Percentiles rank a stretch among this genome's conserved stretches.
Conservation (phyloP, 129 eudicot genomes). For the Arctium minus region DNA sequence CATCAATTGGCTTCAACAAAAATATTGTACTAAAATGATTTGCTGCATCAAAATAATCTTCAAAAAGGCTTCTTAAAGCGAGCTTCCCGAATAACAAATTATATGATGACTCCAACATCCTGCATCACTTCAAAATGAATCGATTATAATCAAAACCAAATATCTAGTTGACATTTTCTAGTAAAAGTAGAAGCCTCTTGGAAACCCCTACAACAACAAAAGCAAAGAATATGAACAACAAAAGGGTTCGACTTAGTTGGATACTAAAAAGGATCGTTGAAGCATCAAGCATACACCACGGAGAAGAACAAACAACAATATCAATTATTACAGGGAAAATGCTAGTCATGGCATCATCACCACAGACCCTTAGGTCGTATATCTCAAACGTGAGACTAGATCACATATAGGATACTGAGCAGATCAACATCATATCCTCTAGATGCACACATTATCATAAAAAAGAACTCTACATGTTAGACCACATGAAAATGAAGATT, state of each 20-base stretch:
- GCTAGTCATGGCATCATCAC: not conserved
- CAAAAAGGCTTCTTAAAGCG: conserved; percentile 72
- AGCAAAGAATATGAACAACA: not conserved
- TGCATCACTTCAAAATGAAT: conserved; percentile 39
- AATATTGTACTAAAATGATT: conserved; percentile 79
- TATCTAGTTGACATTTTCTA: not conserved
- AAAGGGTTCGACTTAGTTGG: not conserved
- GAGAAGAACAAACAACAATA: not conserved
- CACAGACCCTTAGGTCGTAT: not conserved
- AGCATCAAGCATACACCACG: not conserved
- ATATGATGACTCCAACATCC: conserved; percentile 98
- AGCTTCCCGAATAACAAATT: conserved; percentile 87
- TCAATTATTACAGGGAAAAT: not conserved
- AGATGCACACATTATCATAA: not conserved
- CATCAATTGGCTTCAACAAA: conserved; percentile 89
- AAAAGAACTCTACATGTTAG: not conserved
- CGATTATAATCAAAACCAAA: conserved; percentile 13
- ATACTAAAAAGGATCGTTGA: not conserved
- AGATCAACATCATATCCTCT: not conserved
- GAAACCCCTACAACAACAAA: not conserved
- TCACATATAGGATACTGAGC: not conserved
- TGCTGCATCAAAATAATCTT: conserved; percentile 87
- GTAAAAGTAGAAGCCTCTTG: not conserved
- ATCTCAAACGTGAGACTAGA: not conserved
- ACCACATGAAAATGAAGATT: not conserved